phyloP scores from a whole-genome alignment of 2,329 filamentous ascomycete genomes.

The Didymella sp. region DNA sequence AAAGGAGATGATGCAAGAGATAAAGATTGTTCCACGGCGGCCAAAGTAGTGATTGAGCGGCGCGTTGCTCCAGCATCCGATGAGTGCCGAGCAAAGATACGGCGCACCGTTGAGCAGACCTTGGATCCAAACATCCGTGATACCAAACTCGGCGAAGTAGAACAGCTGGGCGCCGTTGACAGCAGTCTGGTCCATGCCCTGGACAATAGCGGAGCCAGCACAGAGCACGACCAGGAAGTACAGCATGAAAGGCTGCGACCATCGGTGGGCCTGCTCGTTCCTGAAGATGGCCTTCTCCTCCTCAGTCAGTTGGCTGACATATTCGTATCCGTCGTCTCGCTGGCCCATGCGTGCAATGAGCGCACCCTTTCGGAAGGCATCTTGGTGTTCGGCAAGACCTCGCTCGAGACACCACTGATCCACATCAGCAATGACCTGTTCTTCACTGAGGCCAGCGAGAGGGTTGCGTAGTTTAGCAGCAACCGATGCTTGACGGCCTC shows the following conservation, averaged over 20 bases:
- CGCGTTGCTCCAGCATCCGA: slow-evolving; percentile 45
- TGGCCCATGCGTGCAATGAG: slow-evolving; percentile 56
- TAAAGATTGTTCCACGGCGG: slow-evolving; percentile 45
- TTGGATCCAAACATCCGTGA: slow-evolving; percentile 35
- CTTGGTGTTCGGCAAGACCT: slow-evolving; percentile 57
- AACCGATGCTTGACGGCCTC: slow-evolving; percentile 21
- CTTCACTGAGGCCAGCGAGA: slow-evolving; percentile 60
- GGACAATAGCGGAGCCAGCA: slow-evolving; percentile 72
- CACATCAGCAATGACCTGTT: slow-evolving; percentile 62
- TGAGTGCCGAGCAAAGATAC: slow-evolving; percentile 51
- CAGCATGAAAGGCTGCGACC: slow-evolving; percentile 71
- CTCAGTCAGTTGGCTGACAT: slow-evolving; percentile 57
- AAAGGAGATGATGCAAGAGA: slow-evolving; percentile 44
- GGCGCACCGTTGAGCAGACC: slow-evolving; percentile 43
- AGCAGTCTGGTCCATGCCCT: slow-evolving; percentile 58
- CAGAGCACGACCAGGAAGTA: slow-evolving; percentile 72
- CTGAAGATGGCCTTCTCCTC: slow-evolving; percentile 65
- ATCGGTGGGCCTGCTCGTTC: slow-evolving; percentile 69
- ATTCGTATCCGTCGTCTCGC: slow-evolving; percentile 57
- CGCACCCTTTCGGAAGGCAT: slow-evolving; percentile 60
- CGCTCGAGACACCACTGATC: slow-evolving; percentile 61
- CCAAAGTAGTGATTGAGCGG: slow-evolving; percentile 43
- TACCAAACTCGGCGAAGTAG: slow-evolving; percentile 41
- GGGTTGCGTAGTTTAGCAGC: slow-evolving; percentile 59
- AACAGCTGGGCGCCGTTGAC: slow-evolving; percentile 44